A percentile compares a stretch with the other conserved stretches of the same genome.
phyloP scores from a whole-genome alignment of 73 alveolate genomes.

The Paramecium biaurelia region DNA sequence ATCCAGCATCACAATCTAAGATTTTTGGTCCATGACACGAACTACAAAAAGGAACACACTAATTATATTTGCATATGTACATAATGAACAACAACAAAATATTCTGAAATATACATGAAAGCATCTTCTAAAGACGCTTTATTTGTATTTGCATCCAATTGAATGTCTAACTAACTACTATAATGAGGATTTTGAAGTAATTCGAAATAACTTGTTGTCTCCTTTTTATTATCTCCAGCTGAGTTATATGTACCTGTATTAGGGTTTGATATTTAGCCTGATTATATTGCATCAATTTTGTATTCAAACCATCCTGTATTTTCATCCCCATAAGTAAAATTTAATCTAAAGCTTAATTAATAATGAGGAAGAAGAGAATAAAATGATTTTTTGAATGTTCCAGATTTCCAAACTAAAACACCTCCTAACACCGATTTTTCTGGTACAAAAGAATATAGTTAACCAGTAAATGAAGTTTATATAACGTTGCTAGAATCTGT shows the following conservation, averaged over 20 bases:
- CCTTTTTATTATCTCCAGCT: neutral
- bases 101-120: neutral
- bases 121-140: neutral
- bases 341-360: neutral
- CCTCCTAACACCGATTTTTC: neutral
- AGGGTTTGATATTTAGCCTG: neutral
- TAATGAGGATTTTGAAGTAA: neutral
- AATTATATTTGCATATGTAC: neutral
- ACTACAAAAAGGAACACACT: constrained; percentile 18
- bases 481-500: neutral
- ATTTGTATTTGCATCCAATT: neutral
- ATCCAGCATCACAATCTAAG: neutral
- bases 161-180: neutral
- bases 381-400: neutral
- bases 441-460: neutral
- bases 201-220: neutral
- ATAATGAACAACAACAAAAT: neutral
- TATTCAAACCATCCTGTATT: neutral
- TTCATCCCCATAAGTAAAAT: neutral
- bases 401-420: neutral
- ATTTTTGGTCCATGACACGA: neutral
- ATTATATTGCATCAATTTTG: neutral
- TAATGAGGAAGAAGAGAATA: neutral
- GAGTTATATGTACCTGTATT: neutral
- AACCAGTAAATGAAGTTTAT: neutral